Percentiles rank a stretch among this genome's conserved stretches.
phyloP scores from a whole-genome alignment of 75 land plant species.

The Isoetes taiwanensis region DNA sequence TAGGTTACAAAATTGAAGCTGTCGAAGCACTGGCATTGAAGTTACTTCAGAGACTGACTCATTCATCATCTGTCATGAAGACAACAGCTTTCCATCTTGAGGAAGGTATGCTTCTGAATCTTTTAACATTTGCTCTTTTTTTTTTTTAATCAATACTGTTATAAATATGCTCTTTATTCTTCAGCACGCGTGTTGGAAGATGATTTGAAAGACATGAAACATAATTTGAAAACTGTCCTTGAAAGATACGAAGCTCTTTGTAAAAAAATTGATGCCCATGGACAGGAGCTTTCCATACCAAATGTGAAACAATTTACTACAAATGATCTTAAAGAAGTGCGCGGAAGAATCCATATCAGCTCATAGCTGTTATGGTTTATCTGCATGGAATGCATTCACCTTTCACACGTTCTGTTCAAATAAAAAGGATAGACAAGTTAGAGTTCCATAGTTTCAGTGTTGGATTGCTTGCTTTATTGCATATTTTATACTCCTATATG shows the following conservation, averaged over 20 bases:
- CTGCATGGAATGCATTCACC: too few species aligned
- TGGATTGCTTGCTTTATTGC: too few species aligned
- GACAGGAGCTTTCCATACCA: slow-evolving; percentile 50
- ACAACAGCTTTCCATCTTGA: slow-evolving; percentile 54
- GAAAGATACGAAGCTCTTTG: slow-evolving; percentile 69
- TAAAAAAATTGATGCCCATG: slow-evolving; percentile 54
- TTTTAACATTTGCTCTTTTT: not conserved
- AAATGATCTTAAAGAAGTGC: too few species aligned
- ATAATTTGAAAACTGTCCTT: slow-evolving; percentile 52
- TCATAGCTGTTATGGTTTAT: too few species aligned
- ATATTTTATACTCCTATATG: too few species aligned
- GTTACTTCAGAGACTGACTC: slow-evolving; percentile 74
- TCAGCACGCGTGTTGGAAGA: slow-evolving; percentile 58
- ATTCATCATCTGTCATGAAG: slow-evolving; percentile 68
- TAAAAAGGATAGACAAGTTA: too few species aligned
- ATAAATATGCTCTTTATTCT: not conserved
- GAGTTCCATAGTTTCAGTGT: too few species aligned
- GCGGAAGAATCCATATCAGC: too few species aligned
- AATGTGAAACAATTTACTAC: slow-evolving; percentile 30
- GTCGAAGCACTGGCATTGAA: slow-evolving; percentile 80
- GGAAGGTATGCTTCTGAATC: slow-evolving; percentile 33
- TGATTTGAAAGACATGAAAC: slow-evolving; percentile 70
- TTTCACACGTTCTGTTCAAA: too few species aligned
- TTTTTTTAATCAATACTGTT: not conserved
- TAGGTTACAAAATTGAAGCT: slow-evolving; percentile 77